Evolutionary conservation across 2,329 filamentous ascomycete species (phyloP).

Genomic region (Fusarium fujikuroi): DNA sequence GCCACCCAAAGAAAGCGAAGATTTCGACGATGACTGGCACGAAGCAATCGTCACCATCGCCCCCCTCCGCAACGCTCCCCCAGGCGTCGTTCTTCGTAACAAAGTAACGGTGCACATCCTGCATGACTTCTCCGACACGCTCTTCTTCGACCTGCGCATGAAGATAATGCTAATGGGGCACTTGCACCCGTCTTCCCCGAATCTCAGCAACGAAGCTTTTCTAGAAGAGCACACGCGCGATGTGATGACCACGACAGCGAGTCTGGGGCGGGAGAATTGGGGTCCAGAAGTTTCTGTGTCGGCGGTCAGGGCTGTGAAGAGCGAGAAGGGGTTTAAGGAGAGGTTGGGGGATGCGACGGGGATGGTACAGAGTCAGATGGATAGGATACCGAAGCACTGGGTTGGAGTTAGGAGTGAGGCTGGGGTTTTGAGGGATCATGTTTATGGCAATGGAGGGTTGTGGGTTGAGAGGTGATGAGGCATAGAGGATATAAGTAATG

Average conservation of each 20-base stretch:
- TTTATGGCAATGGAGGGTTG: slow-evolving; percentile 60
- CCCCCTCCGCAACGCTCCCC: slow-evolving; percentile 58
- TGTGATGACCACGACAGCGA: slow-evolving; percentile 56
- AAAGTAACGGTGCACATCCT: slow-evolving; percentile 65
- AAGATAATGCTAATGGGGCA: slow-evolving; percentile 70
- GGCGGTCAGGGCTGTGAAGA: slow-evolving; percentile 52
- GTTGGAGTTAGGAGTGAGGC: slow-evolving; percentile 66
- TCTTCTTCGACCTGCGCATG: slow-evolving; percentile 58
- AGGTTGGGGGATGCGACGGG: slow-evolving; percentile 60
- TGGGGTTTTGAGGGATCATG: slow-evolving; percentile 59
- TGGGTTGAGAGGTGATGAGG: slow-evolving; percentile 52
- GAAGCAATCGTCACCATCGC: slow-evolving; percentile 68
- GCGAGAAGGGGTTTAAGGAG: slow-evolving; percentile 56
- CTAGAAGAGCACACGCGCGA: slow-evolving; percentile 53
- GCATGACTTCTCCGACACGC: slow-evolving; percentile 57
- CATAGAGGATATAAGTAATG: neutral
- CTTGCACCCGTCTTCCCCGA: slow-evolving; percentile 53
- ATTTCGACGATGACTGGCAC: slow-evolving; percentile 62
- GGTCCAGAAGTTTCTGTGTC: slow-evolving; percentile 52
- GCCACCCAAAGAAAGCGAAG: slow-evolving; percentile 46
- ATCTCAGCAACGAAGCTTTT: slow-evolving; percentile 34
- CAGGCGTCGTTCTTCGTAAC: slow-evolving; percentile 60
- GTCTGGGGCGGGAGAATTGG: slow-evolving; percentile 60
- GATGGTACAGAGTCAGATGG: slow-evolving; percentile 64
- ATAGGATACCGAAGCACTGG: slow-evolving; percentile 67